Conservation (phyloP, 2,329 filamentous ascomycete genomes). For the Aspergillus luchuensis region DNA sequence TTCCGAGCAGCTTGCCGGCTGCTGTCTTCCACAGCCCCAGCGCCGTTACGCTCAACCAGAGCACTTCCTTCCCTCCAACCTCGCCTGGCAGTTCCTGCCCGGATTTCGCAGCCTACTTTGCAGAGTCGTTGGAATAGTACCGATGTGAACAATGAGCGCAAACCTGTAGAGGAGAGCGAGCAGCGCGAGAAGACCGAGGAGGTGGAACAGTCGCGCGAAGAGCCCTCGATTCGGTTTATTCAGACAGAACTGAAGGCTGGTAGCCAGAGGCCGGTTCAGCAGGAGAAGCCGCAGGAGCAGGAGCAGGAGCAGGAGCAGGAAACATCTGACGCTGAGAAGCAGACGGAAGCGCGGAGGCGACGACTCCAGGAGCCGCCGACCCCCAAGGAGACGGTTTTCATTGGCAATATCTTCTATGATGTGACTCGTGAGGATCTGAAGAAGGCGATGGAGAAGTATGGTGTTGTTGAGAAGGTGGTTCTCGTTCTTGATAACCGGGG, state of each 20-base stretch:
- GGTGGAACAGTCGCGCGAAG: background rate
- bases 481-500: conserved; percentile 64
- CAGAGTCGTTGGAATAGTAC: conserved; percentile 40
- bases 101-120: conserved; percentile 42
- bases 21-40: conserved; percentile 49
- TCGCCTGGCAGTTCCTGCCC: conserved; percentile 38
- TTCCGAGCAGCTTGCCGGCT: conserved; percentile 61
- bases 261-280: no score
- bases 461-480: conserved; percentile 54
- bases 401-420: conserved; percentile 72
- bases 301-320: no score
- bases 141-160: conserved; percentile 2
- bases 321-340: no score
- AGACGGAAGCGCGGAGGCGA: no score
- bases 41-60: conserved; percentile 46
- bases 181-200: background rate
- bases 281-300: no score
- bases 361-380: conserved; percentile 11
- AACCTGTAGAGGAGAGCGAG: background rate
- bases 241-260: background rate
- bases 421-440: conserved; percentile 63
- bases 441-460: conserved; percentile 61
- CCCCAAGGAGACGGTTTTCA: conserved; percentile 58
- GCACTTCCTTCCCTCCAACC: conserved; percentile 40
- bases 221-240: background rate